These are phyloP conservation scores for Collybiopsis luxurians DNA, from an alignment of 768 basidiomycete species.

Conservation along the genomic window DNA sequence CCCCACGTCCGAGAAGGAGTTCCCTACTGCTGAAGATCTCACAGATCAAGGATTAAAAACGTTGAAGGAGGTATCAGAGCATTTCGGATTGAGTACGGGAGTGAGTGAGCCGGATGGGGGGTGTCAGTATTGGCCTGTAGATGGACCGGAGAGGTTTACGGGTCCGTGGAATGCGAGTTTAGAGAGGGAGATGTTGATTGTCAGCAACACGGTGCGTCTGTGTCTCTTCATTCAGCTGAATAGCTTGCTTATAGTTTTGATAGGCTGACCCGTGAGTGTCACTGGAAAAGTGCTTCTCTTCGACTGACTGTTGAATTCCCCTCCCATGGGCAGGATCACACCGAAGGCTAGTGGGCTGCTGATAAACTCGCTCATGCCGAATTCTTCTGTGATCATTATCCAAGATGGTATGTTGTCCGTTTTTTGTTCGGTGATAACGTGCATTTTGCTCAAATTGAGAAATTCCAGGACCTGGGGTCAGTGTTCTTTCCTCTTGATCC, in stretches of 20 bases:
- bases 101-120: slow-evolving; percentile 20
- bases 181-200: slow-evolving; percentile 22
- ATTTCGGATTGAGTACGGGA: slow-evolving; percentile 19
- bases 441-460: background rate
- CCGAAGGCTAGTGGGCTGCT: slow-evolving; percentile 19
- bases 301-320: background rate
- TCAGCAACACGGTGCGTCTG: slow-evolving; percentile 25
- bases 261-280: slow-evolving; percentile 9
- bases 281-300: no score
- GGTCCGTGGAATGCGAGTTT: slow-evolving; percentile 27
- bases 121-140: slow-evolving; percentile 22
- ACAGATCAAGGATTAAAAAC: slow-evolving; percentile 11
- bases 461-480: background rate
- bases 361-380: slow-evolving; percentile 21
- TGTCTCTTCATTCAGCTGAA: slow-evolving; percentile 1
- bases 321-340: slow-evolving; percentile 13
- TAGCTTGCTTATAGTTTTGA: background rate
- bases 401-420: slow-evolving; percentile 13
- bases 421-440: slow-evolving; percentile 13
- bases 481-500: background rate
- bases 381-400: slow-evolving; percentile 19
- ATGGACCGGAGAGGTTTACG: slow-evolving; percentile 19
- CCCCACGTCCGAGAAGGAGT: background rate
- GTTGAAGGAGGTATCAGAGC: slow-evolving; percentile 14
- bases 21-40: slow-evolving; percentile 12